Evolutionary conservation across 2,329 filamentous ascomycete genomes (phyloP), one percentile per base, ranked within the genome.

Genomic region (Pseudocercospora cruenta): DNA sequence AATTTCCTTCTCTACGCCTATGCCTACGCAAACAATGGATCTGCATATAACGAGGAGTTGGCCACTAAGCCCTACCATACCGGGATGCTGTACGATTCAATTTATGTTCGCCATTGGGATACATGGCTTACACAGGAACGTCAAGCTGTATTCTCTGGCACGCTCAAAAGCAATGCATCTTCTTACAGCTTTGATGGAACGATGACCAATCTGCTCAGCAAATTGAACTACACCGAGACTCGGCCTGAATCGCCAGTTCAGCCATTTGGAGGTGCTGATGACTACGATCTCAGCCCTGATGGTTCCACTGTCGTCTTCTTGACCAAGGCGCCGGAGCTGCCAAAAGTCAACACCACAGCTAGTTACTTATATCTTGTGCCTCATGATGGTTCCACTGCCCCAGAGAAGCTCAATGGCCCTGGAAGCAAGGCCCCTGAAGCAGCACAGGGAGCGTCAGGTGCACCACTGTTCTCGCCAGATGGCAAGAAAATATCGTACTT

Each of bases 101-200:
- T 85, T 19, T 85, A 82, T 70, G 84, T 86, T 12, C 78, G 84
- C 39, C 83, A 85, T 69, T 86, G 84, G 84, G 84, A 86, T 69
- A 74, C 79, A 5, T 86, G 82, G 69, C 74, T 84, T 14, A 79
- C 80, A 22, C 80, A 81, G n/a, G 79, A 85, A 71, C 80, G 78
- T 61, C 84, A 83, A 67, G 73, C 83, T 0, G 81, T 86, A 53
- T 86, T 80, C 73, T 82, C 81, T 71, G 84, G 81, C 24, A 73
- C 83, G 43, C 75, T 86, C 33, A 60, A 31, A 22, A 64, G 58
- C 51, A 67, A 66, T 31, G 45, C 58, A 26, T 67, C 66, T 12
- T 63, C 62, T 6, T 66, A 66, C 45, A 67, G 47, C 31, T 68
- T 72, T 36, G 62, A 62, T 58, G 70, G 69, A 12, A 62, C 61